Base-by-base conservation (phyloP, 1,284 basidiomycete species). In the Amylostereum chailletii region DNA sequence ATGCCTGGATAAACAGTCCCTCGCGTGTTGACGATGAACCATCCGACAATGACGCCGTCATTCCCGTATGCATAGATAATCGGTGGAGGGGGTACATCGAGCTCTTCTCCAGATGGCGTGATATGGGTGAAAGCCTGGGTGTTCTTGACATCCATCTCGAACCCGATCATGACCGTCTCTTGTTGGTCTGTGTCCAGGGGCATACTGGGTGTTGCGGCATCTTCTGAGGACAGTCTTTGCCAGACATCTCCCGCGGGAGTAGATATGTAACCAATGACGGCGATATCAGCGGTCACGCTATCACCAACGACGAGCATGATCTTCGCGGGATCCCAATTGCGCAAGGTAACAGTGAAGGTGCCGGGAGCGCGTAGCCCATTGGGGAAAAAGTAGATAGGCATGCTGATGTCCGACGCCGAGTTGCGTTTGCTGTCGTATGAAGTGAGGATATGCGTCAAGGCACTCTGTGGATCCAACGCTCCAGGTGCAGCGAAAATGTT, bases 31-130 rank as follows among this genome's bases (percentile, higher is more conserved):
- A 89, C 77, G 34, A 89, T 61, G 58, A 82, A 72, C 84, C 90
- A 93, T 2, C 74, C 89, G 37, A 83, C 74, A 34, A 93, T 51
- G 0, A 88, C 86, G 19, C 90, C 90, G 58, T 93, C 90, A 52
- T 81, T 89, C 3, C 87, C 76, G 62, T 90, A 92, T 3, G 81
- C 78, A 60, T 81, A 86, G 61, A 91, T 68, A 47, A 90, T 72
- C 0, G 90, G 90, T 6, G 76, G 73, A n/a, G 77, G 69, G 4
- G 81, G 76, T 3, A 77, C 56, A 19, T 71, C 66, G 34, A 60
- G 63, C 52, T 62, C 70, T 52, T 79, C 77, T 1, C 77, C 77
- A 0, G 71, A 72, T 9, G 69, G 60, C 2, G 63, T 66, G 5
- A 67, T 70, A 49, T 69, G 65, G 6, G 51, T 65, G 56, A 68